Conservation (phyloP, 805 yeast species). For the Brettanomyces naardenensis region DNA sequence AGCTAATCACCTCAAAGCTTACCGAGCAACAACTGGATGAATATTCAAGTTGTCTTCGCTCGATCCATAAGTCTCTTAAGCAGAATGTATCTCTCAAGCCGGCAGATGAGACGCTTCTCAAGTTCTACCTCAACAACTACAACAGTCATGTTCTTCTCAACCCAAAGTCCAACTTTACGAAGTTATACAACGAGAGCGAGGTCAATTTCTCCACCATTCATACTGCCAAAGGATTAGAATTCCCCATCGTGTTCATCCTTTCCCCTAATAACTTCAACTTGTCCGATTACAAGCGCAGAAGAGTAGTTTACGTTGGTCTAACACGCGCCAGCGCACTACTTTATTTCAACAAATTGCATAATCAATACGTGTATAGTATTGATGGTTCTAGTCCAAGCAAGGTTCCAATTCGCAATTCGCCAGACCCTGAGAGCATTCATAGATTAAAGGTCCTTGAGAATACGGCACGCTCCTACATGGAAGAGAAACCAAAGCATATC, state of each 20-base stretch:
- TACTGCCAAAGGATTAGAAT: conserved; percentile 68
- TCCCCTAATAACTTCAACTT: conserved; percentile 16
- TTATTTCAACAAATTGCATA: conserved; percentile 26
- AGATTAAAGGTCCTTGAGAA: not conserved
- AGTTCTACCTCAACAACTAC: conserved; percentile 33
- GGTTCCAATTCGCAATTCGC: not conserved
- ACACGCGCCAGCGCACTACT: conserved; percentile 51
- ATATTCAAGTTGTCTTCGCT: conserved; percentile 26
- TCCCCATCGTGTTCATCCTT: conserved; percentile 55
- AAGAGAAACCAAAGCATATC: not conserved
- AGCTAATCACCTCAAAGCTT: conserved; percentile 10
- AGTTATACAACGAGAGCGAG: conserved; percentile 20
- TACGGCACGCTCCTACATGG: not conserved
- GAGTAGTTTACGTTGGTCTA: conserved; percentile 54
- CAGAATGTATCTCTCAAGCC: conserved; percentile 17
- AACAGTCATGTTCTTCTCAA: conserved; percentile 6
- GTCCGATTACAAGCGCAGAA: conserved; percentile 24
- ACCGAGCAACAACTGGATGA: conserved; percentile 6
- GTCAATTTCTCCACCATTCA: conserved; percentile 63
- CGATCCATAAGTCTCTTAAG: conserved; percentile 29
- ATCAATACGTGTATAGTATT: conserved; percentile 14
- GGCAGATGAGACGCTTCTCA: conserved; percentile 24
- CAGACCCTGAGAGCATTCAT: not conserved
- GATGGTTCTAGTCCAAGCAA: conserved; percentile 8
- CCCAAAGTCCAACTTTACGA: conserved; percentile 17